Conservation (phyloP, 495 filamentous ascomycete genomes). For the Xanthoparmelia taractica region DNA sequence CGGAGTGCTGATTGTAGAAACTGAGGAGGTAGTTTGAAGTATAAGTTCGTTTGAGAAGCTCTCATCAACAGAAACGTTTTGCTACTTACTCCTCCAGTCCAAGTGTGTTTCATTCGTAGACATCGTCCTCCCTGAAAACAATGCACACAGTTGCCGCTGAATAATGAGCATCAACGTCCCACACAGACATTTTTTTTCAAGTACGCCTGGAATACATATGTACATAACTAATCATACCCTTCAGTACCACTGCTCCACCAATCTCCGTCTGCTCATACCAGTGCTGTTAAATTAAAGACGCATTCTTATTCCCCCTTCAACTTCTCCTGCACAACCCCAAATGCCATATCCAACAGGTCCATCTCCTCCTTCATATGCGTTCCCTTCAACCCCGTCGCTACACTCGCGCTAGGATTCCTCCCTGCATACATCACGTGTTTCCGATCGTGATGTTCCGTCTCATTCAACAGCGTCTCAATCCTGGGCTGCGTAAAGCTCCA, state of each 20-base stretch:
- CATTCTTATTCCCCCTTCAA: conserved; percentile 43
- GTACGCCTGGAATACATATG: background rate
- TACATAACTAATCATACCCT: background rate
- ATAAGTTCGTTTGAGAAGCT: too few species aligned
- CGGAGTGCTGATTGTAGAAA: background rate
- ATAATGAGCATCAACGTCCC: too few species aligned
- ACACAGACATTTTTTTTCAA: background rate
- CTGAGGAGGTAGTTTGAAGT: background rate
- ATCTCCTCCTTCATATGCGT: conserved; percentile 89
- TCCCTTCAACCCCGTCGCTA: conserved; percentile 86
- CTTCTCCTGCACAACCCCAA: conserved; percentile 51
- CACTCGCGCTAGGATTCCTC: conserved; percentile 77
- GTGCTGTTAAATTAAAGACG: too few species aligned
- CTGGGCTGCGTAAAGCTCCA: conserved; percentile 95
- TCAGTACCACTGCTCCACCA: background rate
- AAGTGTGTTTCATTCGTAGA: background rate
- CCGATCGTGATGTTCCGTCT: conserved; percentile 80
- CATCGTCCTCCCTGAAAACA: background rate
- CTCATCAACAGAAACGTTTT: too few species aligned
- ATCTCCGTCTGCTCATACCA: background rate
- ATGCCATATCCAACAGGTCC: conserved; percentile 74
- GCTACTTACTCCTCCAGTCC: too few species aligned
- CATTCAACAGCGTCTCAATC: conserved; percentile 89
- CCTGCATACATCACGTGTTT: conserved; percentile 98
- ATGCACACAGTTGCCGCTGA: background rate